Evolutionary conservation across 352 stramenopile species (phyloP).

Genomic region (Globisporangium carolinianum): DNA sequence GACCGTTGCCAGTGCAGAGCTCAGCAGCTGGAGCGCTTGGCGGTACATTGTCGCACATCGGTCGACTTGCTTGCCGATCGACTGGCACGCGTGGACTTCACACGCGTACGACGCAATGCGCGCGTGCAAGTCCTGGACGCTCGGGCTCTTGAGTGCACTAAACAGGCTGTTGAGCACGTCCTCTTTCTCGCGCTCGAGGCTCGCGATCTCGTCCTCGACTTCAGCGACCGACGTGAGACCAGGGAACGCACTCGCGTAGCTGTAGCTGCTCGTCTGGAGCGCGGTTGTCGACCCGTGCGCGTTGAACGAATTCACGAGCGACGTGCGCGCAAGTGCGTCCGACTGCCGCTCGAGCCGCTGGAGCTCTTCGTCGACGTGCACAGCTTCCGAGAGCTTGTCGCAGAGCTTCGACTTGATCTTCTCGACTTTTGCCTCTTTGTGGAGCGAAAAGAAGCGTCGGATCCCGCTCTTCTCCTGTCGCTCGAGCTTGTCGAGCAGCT

Average conservation of each 20-base stretch:
- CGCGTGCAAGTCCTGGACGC: slow-evolving; percentile 63
- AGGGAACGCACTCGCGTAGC: slow-evolving; percentile 12
- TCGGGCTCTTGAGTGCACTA: slow-evolving; percentile 43
- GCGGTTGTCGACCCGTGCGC: background rate
- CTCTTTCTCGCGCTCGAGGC: slow-evolving; percentile 64
- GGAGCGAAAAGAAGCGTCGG: slow-evolving; percentile 63
- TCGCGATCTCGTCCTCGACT: slow-evolving; percentile 48
- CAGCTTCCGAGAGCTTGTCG: slow-evolving; percentile 66
- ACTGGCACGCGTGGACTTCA: slow-evolving; percentile 73
- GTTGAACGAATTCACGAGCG: slow-evolving; percentile 20
- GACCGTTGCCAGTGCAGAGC: slow-evolving; percentile 58
- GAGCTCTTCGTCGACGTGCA: slow-evolving; percentile 59
- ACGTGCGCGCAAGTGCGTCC: slow-evolving; percentile 50
- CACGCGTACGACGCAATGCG: slow-evolving; percentile 67
- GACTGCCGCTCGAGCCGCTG: slow-evolving; percentile 60
- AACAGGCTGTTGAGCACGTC: slow-evolving; percentile 67
- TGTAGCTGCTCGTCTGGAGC: background rate
- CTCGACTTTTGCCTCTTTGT: slow-evolving; percentile 62
- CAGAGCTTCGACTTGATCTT: slow-evolving; percentile 64
- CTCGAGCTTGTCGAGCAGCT: slow-evolving; percentile 79
- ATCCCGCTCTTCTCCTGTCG: slow-evolving; percentile 55
- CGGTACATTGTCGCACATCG: slow-evolving; percentile 62
- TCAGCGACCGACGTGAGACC: slow-evolving; percentile 25
- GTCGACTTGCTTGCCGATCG: slow-evolving; percentile 73
- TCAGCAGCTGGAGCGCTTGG: slow-evolving; percentile 67